These are phyloP conservation scores for Cyclotella cryptica DNA, from an alignment of 108 stramenopile species.

Conservation along the genomic window DNA sequence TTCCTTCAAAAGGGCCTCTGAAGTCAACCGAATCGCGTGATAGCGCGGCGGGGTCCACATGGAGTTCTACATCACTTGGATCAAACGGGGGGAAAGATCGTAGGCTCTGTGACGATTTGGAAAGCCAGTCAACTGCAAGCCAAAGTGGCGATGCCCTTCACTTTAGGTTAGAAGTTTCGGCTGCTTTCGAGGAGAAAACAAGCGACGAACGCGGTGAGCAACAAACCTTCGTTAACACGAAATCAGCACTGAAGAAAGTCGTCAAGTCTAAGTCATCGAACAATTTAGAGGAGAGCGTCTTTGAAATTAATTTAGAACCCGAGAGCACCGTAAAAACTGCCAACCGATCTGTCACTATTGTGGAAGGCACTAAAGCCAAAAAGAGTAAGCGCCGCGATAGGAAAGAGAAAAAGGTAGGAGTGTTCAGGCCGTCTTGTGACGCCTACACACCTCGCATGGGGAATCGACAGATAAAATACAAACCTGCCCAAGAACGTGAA, in stretches of 20 bases:
- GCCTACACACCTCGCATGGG: constrained; percentile 89
- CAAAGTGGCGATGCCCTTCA: neutral
- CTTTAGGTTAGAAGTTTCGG: neutral
- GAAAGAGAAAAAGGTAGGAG: constrained; percentile 55
- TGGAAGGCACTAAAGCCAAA: constrained; percentile 21
- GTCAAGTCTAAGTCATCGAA: constrained; percentile 33
- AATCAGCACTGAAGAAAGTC: constrained; percentile 9
- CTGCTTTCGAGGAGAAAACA: neutral
- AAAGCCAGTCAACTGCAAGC: constrained; percentile 20
- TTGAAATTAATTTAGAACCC: neutral
- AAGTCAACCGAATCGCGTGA: constrained; percentile 20
- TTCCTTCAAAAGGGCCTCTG: constrained; percentile 39
- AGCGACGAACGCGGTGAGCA: constrained; percentile 1
- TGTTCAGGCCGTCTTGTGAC: constrained; percentile 87
- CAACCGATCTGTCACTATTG: constrained; percentile 29
- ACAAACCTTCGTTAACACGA: neutral
- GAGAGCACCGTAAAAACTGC: constrained; percentile 27
- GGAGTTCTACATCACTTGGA: constrained; percentile 16
- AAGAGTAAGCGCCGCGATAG: constrained; percentile 20
- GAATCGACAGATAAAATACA: constrained; percentile 74
- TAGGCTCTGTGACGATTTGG: neutral
- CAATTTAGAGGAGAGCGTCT: constrained; percentile 17
- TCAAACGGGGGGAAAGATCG: constrained; percentile 1
- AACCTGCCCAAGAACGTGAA: constrained; percentile 69
- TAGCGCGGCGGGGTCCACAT: constrained; percentile 26